phyloP scores from a whole-genome alignment of 192 early-diverging fungal species.

The Anaeromyces robustus region DNA sequence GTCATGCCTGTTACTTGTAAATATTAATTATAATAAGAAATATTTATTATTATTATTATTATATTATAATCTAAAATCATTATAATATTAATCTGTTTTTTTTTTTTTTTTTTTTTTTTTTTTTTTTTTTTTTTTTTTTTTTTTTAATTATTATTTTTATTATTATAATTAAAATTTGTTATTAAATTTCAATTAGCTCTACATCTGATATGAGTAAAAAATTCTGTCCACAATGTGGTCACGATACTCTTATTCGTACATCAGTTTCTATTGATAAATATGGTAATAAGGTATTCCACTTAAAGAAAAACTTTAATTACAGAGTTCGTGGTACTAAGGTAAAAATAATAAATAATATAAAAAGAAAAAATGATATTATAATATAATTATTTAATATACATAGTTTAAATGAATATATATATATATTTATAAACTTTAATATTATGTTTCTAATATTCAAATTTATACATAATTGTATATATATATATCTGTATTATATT shows the following conservation, averaged over 20 bases:
- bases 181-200: constrained; percentile 17
- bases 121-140: too few relatives aligned
- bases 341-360: constrained; percentile 1
- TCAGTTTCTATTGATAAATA: constrained; percentile 61
- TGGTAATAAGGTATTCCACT: constrained; percentile 62
- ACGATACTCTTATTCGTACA: constrained; percentile 68
- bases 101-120: too few relatives aligned
- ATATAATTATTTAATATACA: too few relatives aligned
- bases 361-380: too few relatives aligned
- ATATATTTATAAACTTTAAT: background rate
- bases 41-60: too few relatives aligned
- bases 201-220: constrained; percentile 73
- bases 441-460: background rate
- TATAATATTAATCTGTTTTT: too few relatives aligned
- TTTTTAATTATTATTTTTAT: too few relatives aligned
- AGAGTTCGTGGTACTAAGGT: constrained; percentile 74
- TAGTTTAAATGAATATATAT: background rate
- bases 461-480: too few relatives aligned
- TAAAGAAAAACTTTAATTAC: constrained; percentile 84
- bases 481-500: too few relatives aligned
- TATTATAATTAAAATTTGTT: background rate
- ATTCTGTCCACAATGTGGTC: constrained; percentile 88
- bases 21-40: too few relatives aligned
- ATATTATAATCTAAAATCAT: too few relatives aligned
- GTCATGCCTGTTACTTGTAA: constrained; percentile 83